Conservation (phyloP, 192 early-diverging fungal genomes). For the Entophlyctis helioformis region DNA sequence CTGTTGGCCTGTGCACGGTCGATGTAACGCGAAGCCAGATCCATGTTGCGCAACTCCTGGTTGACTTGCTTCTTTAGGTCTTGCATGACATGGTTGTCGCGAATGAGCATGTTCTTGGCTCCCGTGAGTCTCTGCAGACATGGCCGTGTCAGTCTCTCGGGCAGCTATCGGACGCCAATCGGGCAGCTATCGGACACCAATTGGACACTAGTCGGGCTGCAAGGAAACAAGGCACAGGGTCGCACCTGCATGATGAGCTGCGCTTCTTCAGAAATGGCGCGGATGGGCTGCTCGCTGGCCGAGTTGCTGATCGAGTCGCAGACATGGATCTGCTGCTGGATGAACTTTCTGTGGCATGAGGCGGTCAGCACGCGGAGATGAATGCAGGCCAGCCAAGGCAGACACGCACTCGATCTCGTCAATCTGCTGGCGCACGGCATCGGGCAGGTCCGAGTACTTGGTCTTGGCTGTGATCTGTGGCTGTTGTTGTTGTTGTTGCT, state of each 20-base stretch:
- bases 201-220: not conserved
- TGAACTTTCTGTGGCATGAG: conserved; percentile 6
- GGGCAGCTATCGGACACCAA: no score
- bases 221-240: not conserved
- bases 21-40: conserved; percentile 18
- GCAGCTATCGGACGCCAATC: no score
- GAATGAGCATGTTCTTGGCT: conserved; percentile 17
- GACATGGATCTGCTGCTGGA: conserved; percentile 13
- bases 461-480: conserved; percentile 3
- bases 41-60: conserved; percentile 21
- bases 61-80: conserved; percentile 6
- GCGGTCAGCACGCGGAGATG: not conserved
- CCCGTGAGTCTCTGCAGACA: conserved; percentile 26
- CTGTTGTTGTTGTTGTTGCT: not conserved
- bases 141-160: no score
- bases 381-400: not conserved
- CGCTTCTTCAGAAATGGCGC: conserved; percentile 9
- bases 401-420: conserved; percentile 14
- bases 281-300: conserved; percentile 3
- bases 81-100: conserved; percentile 20
- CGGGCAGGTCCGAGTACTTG: conserved; percentile 15
- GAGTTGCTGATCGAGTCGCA: conserved; percentile 9
- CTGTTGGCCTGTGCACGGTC: conserved; percentile 9
- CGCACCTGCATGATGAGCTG: conserved; percentile 2
- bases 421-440: conserved; percentile 2